A percentile compares a stretch with the other conserved stretches of the same genome.
phyloP scores from a whole-genome alignment of 257 asterid genomes.

The Solanum pimpinellifolium region DNA sequence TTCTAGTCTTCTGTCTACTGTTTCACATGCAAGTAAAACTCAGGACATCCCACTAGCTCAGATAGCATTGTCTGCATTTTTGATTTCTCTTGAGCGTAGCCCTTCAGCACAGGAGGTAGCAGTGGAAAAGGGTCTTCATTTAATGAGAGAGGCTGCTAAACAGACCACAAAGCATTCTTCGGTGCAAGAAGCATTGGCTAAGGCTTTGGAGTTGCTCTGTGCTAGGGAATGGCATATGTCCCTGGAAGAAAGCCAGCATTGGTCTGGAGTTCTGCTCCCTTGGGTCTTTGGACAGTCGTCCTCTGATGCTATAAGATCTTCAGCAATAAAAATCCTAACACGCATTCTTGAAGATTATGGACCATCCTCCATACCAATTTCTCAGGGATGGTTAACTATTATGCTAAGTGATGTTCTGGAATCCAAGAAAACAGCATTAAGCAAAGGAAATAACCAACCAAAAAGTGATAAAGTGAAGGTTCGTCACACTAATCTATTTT shows the following conservation, averaged over 20 bases:
- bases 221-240: constrained; percentile 74
- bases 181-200: constrained; percentile 79
- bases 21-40: constrained; percentile 81
- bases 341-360: constrained; percentile 94
- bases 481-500: constrained; percentile 7
- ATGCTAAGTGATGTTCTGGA: constrained; percentile 57
- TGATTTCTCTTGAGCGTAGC: constrained; percentile 84
- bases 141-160: constrained; percentile 85
- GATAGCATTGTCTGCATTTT: constrained; percentile 76
- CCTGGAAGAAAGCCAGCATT: constrained; percentile 87
- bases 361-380: constrained; percentile 77
- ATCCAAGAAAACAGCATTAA: constrained; percentile 45
- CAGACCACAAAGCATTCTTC: constrained; percentile 55
- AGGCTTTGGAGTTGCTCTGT: constrained; percentile 71
- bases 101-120: constrained; percentile 64
- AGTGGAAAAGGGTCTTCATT: constrained; percentile 76
- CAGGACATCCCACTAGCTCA: constrained; percentile 77
- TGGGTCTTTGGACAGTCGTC: constrained; percentile 71
- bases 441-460: constrained; percentile 49
- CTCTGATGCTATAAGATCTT: constrained; percentile 56
- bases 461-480: constrained; percentile 80
- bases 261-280: constrained; percentile 84
- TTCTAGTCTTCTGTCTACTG: constrained; percentile 77
- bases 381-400: constrained; percentile 95
- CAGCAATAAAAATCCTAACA: constrained; percentile 79